phyloP scores from a whole-genome alignment of 495 filamentous ascomycete genomes.

The Neohortaea acidophila region DNA sequence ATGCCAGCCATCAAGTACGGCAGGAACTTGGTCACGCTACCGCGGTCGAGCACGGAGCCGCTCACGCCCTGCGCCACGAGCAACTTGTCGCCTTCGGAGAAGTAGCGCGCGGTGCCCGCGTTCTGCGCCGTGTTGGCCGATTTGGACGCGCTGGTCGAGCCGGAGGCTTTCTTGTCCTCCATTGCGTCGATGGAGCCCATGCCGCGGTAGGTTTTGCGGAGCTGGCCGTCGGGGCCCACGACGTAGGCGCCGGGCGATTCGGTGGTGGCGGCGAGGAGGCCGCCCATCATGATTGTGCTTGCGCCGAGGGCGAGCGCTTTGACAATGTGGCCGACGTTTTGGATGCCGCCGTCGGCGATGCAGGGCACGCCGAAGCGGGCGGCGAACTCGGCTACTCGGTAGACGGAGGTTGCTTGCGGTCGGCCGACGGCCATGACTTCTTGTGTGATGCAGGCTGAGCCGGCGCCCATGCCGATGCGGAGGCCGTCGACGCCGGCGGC shows the following conservation, averaged over 20 bases:
- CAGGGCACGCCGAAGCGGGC: slow-evolving; percentile 90
- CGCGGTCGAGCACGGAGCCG: slow-evolving; percentile 52
- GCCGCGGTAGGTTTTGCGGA: slow-evolving; percentile 96
- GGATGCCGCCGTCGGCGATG: slow-evolving; percentile 94
- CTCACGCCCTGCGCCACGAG: slow-evolving; percentile 95
- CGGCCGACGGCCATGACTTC: slow-evolving; percentile 98
- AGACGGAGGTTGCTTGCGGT: slow-evolving; percentile 84
- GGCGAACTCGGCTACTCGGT: slow-evolving; percentile 75
- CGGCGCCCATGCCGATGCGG: slow-evolving; percentile 97
- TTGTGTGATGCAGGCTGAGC: slow-evolving; percentile 96
- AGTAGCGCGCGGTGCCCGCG: slow-evolving; percentile 94
- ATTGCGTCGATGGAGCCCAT: slow-evolving; percentile 99
- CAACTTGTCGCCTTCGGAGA: slow-evolving; percentile 87
- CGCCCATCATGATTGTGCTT: slow-evolving; percentile 98
- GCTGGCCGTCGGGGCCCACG: slow-evolving; percentile 83
- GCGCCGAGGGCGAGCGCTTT: slow-evolving; percentile 93
- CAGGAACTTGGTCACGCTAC: slow-evolving; percentile 81
- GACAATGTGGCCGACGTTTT: slow-evolving; percentile 97
- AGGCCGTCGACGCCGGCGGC: slow-evolving; percentile 91
- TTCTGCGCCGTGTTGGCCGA: slow-evolving; percentile 46
- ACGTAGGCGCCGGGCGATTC: slow-evolving; percentile 96
- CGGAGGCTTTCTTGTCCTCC: slow-evolving; percentile 90
- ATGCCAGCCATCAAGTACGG: slow-evolving; percentile 90
- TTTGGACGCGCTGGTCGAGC: slow-evolving; percentile 48
- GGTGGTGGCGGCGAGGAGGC: slow-evolving; percentile 88